Base-by-base conservation (phyloP, 2,329 filamentous ascomycete genomes). In the Intubia oerlemansii region DNA sequence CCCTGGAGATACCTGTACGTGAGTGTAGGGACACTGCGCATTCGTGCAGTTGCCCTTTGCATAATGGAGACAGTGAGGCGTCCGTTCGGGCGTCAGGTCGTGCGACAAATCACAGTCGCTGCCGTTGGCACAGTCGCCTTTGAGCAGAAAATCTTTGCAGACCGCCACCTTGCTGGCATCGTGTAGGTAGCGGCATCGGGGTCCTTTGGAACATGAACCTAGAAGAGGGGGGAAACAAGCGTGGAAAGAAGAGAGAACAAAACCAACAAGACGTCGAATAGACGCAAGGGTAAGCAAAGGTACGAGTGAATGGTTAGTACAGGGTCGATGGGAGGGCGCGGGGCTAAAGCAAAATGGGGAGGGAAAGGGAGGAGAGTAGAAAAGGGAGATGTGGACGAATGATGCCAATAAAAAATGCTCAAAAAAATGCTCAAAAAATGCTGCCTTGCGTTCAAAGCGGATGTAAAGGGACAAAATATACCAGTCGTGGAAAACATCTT, bases 31-130 rank as follows among this genome's bases (percentile, higher is more conserved):
- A 54, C 88, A 95, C 41, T 74, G 64, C 43, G 70, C 54, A 46
- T 93, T 93, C 42, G 74, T 75, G 58, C 88, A 95, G 46, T 81
- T 78, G 44, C 82, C 82, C 48, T 78, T 77, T 48, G 81, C 66
- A 56, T 81, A 92, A 56, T 93, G 82, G 48, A 88, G 53, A 57
- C 88, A 95, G 36, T 76, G 67, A 32, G 88, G 84, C 31, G 78
- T 78, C 51, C 85, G 77, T 50, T 93, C 66, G 39, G 81, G 67
- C 31, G 66, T 78, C 37, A 79, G 58, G 27, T 88, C 73, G 62
- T 95, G 88, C 37, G 84, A 92, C 35, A 95, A 64, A 52, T 91
- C 79, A 62, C 88, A 98, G 43, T 62, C 62, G 44, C 74, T 66
- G 51, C 81, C 81, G 48, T 67, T 66, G 41, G 59, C 55, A 55